phyloP scores from a whole-genome alignment of 371 early-diverging fungal species.

The Mortierella sp. region DNA sequence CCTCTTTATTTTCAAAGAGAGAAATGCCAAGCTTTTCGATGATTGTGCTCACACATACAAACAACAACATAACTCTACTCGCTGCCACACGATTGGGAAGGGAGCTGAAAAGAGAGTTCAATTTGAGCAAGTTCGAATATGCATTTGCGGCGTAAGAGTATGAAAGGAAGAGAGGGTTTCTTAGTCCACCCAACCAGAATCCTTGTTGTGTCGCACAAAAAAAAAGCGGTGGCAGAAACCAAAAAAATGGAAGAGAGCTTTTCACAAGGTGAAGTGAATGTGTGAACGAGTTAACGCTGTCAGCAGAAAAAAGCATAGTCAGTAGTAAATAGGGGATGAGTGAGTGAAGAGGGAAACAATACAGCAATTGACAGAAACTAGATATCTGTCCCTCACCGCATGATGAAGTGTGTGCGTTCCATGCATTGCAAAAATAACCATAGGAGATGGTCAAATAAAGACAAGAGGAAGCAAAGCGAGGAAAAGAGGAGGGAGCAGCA shows the following conservation, averaged over 20 bases:
- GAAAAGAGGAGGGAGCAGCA: background rate
- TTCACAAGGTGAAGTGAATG: conserved; percentile 3
- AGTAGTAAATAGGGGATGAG: background rate
- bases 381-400: background rate
- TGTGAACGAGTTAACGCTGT: no score
- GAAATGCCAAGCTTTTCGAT: conserved; percentile 2
- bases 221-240: background rate
- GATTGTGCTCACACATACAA: background rate
- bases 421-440: background rate
- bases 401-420: background rate
- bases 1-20: background rate
- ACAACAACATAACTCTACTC: background rate
- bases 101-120: background rate
- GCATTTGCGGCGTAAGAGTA: background rate
- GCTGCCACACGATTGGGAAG: background rate
- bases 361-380: background rate
- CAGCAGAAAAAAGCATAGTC: no score
- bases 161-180: background rate
- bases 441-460: background rate
- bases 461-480: background rate
- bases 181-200: background rate
- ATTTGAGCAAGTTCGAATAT: background rate
- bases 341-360: background rate
- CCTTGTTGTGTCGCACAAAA: background rate
- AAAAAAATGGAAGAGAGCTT: background rate